These are phyloP conservation scores for Sporormia fimetaria DNA, from an alignment of 495 filamentous ascomycete genomes.

Conservation along the genomic window DNA sequence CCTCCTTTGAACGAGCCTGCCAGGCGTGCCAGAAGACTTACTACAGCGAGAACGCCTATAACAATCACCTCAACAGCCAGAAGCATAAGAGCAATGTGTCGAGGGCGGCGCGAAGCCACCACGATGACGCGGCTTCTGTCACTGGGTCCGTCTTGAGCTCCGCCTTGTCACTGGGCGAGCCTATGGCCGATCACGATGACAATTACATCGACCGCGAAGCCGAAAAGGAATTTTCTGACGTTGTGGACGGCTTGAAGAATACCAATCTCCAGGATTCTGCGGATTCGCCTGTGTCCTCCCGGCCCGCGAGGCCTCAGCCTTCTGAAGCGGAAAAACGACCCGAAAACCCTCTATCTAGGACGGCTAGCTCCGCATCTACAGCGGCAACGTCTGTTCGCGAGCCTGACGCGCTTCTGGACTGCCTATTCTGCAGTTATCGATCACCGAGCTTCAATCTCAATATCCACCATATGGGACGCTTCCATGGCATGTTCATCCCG, in stretches of 20 bases:
- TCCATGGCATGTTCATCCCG: slow-evolving; percentile 93
- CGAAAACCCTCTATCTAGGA: slow-evolving; percentile 31
- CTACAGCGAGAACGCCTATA: slow-evolving; percentile 90
- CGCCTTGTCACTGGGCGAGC: slow-evolving; percentile 80
- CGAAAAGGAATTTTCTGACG: slow-evolving; percentile 64
- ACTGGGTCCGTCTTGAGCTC: slow-evolving; percentile 80
- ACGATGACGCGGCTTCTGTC: slow-evolving; percentile 67
- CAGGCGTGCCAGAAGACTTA: slow-evolving; percentile 80
- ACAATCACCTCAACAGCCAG: slow-evolving; percentile 82
- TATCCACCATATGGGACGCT: slow-evolving; percentile 76
- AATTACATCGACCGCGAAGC: slow-evolving; percentile 48
- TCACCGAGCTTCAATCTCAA: slow-evolving; percentile 64
- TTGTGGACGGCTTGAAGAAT: slow-evolving; percentile 67
- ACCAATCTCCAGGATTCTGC: slow-evolving; percentile 50
- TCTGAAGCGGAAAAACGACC: slow-evolving; percentile 38
- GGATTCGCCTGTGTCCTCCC: slow-evolving; percentile 38
- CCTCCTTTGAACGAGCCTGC: slow-evolving; percentile 76
- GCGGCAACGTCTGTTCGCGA: too few relatives aligned
- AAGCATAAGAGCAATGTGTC: slow-evolving; percentile 70
- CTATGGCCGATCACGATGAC: slow-evolving; percentile 39
- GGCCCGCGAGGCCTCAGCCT: slow-evolving; percentile 46
- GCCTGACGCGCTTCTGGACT: slow-evolving; percentile 46
- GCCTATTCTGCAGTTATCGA: slow-evolving; percentile 81
- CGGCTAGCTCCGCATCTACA: slow-evolving; percentile 2
- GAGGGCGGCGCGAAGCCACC: slow-evolving; percentile 28